Percentiles rank a stretch among this genome's conserved stretches.
Evolutionary conservation across 495 filamentous ascomycete species (phyloP).

Genomic region (Chaetomium tenue): DNA sequence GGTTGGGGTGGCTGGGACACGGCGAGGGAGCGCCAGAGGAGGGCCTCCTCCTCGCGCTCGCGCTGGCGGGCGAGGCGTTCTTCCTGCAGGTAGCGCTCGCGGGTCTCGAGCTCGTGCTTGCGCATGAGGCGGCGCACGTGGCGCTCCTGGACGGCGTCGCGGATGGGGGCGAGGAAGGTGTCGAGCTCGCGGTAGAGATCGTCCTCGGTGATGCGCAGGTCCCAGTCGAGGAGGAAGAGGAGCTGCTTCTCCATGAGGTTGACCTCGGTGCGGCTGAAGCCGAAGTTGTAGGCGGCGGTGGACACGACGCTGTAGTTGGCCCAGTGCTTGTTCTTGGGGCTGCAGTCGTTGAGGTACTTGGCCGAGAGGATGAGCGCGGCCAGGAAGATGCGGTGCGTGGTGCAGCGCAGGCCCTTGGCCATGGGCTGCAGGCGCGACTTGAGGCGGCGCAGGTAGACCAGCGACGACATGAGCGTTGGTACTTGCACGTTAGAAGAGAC

Average conservation of each 20-base stretch:
- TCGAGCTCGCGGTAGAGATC: slow-evolving; percentile 88
- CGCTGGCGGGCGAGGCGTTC: slow-evolving; percentile 29
- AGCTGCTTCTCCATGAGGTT: slow-evolving; percentile 99
- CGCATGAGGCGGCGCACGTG: slow-evolving; percentile 44
- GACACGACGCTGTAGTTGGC: slow-evolving; percentile 79
- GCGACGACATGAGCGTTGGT: slow-evolving; percentile 90
- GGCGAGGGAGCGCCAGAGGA: slow-evolving; percentile 22
- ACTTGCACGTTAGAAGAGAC: slow-evolving; percentile 94
- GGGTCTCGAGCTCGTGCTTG: slow-evolving; percentile 41
- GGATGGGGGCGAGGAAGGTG: slow-evolving; percentile 82
- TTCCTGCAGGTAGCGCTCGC: slow-evolving; percentile 35
- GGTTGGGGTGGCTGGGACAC: not conserved
- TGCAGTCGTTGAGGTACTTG: slow-evolving; percentile 97
- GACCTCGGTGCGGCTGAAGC: slow-evolving; percentile 90
- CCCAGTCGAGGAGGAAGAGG: slow-evolving; percentile 90
- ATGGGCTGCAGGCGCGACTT: slow-evolving; percentile 82
- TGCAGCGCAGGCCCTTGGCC: slow-evolving; percentile 96
- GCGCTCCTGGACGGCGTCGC: slow-evolving; percentile 45
- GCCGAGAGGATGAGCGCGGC: slow-evolving; percentile 87
- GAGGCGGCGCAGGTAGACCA: slow-evolving; percentile 87
- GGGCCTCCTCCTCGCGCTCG: slow-evolving; percentile 27
- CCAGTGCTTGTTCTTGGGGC: slow-evolving; percentile 99
- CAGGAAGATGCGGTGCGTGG: slow-evolving; percentile 95
- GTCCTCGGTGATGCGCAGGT: slow-evolving; percentile 75
- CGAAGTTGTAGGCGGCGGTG: slow-evolving; percentile 69